These are phyloP conservation scores for Viridothelium virens DNA, from an alignment of 495 filamentous ascomycete species.

Conservation along the genomic window DNA sequence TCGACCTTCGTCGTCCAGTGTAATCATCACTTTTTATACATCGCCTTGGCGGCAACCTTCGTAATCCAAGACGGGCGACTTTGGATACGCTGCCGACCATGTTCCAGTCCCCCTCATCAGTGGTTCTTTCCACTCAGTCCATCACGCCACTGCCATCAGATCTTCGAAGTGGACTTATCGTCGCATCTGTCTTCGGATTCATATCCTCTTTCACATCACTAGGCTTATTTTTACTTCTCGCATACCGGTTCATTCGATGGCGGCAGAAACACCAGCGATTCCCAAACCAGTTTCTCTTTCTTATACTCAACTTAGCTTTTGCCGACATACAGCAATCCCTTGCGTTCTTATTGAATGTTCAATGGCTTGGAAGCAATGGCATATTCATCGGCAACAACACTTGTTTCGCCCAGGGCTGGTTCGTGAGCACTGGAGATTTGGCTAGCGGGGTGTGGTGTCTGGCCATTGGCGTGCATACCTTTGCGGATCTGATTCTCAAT, in stretches of 20 bases:
- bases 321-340: conserved; percentile 25
- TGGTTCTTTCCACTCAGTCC: conserved; percentile 11
- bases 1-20: no score
- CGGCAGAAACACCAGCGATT: conserved; percentile 13
- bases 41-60: neutral
- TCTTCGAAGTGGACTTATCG: conserved; percentile 19
- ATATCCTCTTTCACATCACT: conserved; percentile 21
- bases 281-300: conserved; percentile 23
- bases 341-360: conserved; percentile 18
- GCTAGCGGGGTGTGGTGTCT: conserved; percentile 32
- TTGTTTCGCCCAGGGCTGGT: conserved; percentile 25
- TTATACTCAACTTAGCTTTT: conserved; percentile 23
- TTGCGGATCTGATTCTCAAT: conserved; percentile 34
- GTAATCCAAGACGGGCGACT: neutral
- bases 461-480: conserved; percentile 63
- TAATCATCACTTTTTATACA: neutral
- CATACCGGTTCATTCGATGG: conserved; percentile 16
- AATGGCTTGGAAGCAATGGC: conserved; percentile 16
- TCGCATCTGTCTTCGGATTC: conserved; percentile 19
- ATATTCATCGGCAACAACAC: conserved; percentile 9
- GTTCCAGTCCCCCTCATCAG: neutral
- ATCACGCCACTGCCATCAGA: conserved; percentile 18
- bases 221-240: conserved; percentile 14
- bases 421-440: conserved; percentile 23
- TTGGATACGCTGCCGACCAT: neutral